Conservation (phyloP, 202 grass and related monocot species). For the Zizania palustris region DNA sequence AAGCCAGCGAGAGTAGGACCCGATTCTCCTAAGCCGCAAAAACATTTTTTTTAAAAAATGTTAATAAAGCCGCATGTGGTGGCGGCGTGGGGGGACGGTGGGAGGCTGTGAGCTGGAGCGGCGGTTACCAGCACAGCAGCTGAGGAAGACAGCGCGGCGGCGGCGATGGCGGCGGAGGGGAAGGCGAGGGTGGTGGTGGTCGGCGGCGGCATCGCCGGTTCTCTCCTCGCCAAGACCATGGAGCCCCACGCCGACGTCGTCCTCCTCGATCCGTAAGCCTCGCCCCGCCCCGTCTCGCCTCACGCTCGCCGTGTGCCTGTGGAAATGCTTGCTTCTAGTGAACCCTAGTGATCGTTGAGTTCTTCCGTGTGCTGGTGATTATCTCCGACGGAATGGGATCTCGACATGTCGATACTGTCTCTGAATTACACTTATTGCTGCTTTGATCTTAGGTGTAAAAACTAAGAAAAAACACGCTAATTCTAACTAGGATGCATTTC, state of each 20-base stretch:
- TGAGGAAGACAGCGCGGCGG: slow-evolving; percentile 23
- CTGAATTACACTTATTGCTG: neutral
- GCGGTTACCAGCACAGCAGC: neutral
- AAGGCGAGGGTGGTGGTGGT: slow-evolving; percentile 64
- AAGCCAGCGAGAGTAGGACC: neutral
- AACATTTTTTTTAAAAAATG: neutral
- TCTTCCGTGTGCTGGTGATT: neutral
- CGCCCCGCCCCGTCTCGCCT: neutral
- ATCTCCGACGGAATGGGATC: neutral
- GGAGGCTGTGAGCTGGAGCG: neutral
- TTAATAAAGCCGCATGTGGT: no score
- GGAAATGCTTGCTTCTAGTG: slow-evolving; percentile 26
- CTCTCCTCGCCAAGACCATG: slow-evolving; percentile 59
- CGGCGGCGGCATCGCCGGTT: slow-evolving; percentile 65
- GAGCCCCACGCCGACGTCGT: slow-evolving; percentile 58
- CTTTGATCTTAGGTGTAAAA: neutral
- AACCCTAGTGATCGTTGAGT: neutral
- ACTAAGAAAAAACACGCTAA: neutral
- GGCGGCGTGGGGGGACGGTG: no score
- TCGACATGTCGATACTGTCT: neutral
- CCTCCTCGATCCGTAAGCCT: slow-evolving; percentile 70
- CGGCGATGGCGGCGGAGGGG: slow-evolving; percentile 26
- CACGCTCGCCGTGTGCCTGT: neutral
- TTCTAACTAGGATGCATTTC: neutral
- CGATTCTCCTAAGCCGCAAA: neutral